Percentiles rank a stretch among this genome's conserved stretches.
Conservation (phyloP, 2,329 filamentous ascomycete species). For the Fusarium luffae region DNA sequence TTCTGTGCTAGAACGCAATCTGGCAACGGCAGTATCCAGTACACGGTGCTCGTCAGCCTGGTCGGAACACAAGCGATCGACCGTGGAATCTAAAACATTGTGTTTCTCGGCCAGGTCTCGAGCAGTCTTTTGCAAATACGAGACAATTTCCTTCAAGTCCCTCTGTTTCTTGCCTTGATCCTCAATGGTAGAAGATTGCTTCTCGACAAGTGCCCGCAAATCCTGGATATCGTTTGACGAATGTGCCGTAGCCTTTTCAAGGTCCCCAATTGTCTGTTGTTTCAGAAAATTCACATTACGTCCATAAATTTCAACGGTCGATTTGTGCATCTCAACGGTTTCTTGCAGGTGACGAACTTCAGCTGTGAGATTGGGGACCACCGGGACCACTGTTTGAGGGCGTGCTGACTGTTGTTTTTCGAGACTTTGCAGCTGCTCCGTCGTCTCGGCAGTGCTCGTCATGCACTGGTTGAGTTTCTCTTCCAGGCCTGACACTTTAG, state of each 20-base stretch:
- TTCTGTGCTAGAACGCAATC: constrained; percentile 1
- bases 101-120: constrained; percentile 5
- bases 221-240: not conserved
- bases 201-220: not conserved
- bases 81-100: not conserved
- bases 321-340: not conserved
- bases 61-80: not conserved
- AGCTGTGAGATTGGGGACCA: not conserved
- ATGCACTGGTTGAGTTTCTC: not conserved
- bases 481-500: not conserved
- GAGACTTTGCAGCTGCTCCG: not conserved
- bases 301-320: constrained; percentile 2
- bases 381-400: not conserved
- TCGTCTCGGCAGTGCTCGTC: not conserved
- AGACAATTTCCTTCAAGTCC: constrained; percentile 1
- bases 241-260: constrained; percentile 6
- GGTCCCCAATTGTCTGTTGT: not conserved
- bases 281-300: constrained; percentile 7
- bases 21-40: constrained; percentile 2
- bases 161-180: constrained; percentile 17
- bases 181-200: constrained; percentile 3
- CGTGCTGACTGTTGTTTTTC: not conserved
- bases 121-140: constrained; percentile 1
- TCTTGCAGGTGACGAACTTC: not conserved
- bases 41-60: not conserved